Evolutionary conservation across 768 basidiomycete species (phyloP).

Genomic region (Leccinum variicolor): DNA sequence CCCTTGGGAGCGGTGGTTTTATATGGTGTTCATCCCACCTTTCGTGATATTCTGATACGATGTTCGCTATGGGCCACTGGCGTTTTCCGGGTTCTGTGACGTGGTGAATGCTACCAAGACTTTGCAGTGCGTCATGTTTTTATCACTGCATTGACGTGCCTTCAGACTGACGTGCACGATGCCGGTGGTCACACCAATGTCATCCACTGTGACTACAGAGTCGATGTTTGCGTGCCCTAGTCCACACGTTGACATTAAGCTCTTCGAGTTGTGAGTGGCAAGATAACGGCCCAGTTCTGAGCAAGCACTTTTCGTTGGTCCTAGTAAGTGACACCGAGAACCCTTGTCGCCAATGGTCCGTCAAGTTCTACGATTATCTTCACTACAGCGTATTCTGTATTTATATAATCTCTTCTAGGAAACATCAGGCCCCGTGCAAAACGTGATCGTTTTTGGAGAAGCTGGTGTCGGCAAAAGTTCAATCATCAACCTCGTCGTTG

Average conservation of each 20-base stretch:
- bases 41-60: not conserved
- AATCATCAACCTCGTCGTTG: conserved; percentile 38
- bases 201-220: not conserved
- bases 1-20: not conserved
- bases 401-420: conserved; percentile 5
- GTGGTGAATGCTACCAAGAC: not conserved
- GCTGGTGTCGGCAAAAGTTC: conserved; percentile 43
- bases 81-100: not conserved
- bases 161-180: not conserved
- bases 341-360: conserved; percentile 11
- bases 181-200: not conserved
- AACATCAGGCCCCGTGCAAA: conserved; percentile 13
- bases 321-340: not conserved
- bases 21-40: not conserved
- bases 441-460: conserved; percentile 46
- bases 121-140: not conserved
- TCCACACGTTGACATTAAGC: not conserved
- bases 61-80: not conserved
- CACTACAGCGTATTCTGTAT: not conserved
- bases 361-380: not conserved
- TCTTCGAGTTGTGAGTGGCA: not conserved
- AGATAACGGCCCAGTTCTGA: not conserved
- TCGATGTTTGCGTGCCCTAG: not conserved
- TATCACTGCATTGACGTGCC: not conserved
- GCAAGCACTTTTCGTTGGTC: not conserved